Evolutionary conservation across 176 grass and related monocot genomes (phyloP).

Genomic region (Eragrostis nindensis): DNA sequence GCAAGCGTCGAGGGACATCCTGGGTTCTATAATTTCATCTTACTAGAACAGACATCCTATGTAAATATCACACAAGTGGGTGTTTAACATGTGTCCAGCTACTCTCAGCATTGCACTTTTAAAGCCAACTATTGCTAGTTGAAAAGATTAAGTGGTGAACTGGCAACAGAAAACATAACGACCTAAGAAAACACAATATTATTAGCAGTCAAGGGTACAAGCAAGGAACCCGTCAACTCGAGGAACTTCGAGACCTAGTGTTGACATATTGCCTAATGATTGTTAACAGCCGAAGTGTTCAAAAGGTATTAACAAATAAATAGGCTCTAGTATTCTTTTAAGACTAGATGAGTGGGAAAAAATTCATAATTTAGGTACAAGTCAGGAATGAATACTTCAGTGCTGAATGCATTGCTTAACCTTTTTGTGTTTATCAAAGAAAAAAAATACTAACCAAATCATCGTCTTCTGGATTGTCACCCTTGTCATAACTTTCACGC

Average conservation of each 20-base stretch:
- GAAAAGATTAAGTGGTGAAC: neutral
- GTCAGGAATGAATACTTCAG: neutral
- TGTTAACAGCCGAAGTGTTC: neutral
- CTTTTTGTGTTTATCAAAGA: neutral
- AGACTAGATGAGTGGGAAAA: neutral
- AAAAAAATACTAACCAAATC: constrained; percentile 72
- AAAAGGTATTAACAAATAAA: constrained; percentile 6
- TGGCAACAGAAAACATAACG: neutral
- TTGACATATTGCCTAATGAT: constrained; percentile 23
- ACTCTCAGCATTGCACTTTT: neutral
- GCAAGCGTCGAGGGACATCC: neutral
- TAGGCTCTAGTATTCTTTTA: neutral
- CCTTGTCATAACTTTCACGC: constrained; percentile 81
- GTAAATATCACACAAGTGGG: neutral
- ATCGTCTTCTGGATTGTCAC: constrained; percentile 86
- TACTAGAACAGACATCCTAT: neutral
- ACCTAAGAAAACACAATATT: neutral
- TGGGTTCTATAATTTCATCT: neutral
- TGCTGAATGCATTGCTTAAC: neutral
- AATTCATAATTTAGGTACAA: neutral
- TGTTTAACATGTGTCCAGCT: neutral
- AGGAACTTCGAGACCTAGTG: neutral
- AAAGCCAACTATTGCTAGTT: neutral
- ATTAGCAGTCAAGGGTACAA: neutral
- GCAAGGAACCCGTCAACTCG: neutral